These are phyloP conservation scores for Ephemerocybe angulata DNA, from an alignment of 768 basidiomycete genomes.

Conservation along the genomic window DNA sequence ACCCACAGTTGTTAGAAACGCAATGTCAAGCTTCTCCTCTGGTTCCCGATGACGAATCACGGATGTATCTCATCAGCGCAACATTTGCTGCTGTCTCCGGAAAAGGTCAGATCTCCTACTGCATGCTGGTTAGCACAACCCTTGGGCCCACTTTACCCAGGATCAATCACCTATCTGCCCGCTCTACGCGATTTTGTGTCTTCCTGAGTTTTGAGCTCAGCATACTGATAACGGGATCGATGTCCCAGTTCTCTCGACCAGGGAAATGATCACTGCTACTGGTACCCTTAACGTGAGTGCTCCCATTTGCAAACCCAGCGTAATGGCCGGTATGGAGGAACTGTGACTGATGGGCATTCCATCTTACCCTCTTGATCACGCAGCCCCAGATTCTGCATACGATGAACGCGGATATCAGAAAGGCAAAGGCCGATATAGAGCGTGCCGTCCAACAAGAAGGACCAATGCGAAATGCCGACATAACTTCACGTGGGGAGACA, in stretches of 20 bases:
- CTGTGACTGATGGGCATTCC: too few species aligned
- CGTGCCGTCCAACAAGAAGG: conserved; percentile 41
- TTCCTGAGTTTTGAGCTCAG: not conserved
- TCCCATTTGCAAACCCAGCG: not conserved
- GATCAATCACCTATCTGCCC: too few species aligned
- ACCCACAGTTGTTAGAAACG: conserved; percentile 55
- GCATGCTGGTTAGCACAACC: too few species aligned
- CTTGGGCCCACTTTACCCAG: too few species aligned
- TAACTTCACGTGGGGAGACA: conserved; percentile 51
- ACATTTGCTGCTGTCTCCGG: conserved; percentile 71
- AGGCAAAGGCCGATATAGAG: conserved; percentile 43
- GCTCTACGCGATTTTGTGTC: not conserved
- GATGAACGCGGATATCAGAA: conserved; percentile 48
- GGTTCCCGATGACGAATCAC: conserved; percentile 60
- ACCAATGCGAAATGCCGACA: conserved; percentile 42
- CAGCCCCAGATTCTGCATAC: conserved; percentile 34
- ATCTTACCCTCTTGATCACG: too few species aligned
- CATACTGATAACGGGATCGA: not conserved
- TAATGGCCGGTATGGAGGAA: too few species aligned
- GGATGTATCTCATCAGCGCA: conserved; percentile 63
- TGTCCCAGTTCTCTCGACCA: conserved; percentile 43
- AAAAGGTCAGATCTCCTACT: conserved; percentile 47
- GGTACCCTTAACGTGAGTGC: conserved; percentile 39
- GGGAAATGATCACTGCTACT: conserved; percentile 37
- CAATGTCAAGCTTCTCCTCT: conserved; percentile 56